Evolutionary conservation across 2,329 filamentous ascomycete genomes (phyloP), one percentile per base, ranked within the genome.

Genomic region (Calonectria hawksworthii): DNA sequence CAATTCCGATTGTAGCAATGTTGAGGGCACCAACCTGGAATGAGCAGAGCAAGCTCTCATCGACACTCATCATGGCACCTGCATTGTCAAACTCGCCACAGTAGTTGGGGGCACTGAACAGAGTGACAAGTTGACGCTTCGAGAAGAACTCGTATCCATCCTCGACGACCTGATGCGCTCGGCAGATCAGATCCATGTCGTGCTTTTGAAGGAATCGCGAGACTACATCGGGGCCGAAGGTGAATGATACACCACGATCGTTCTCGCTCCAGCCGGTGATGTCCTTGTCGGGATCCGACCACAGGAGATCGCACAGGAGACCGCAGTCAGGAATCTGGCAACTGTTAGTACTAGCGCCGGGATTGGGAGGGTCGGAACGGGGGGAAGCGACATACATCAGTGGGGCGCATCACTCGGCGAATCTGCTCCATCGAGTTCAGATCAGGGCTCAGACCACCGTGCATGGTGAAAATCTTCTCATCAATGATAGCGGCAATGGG

Each of bases 391-490:
- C 96, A 90, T 92, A 99, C 96, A 91, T 99, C 97, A 82, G 97
- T 99, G 75, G 97, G 97, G 83, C 97, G 94, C 96, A 99, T 99
- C 81, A 99, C 96, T 82, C 96, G 94, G 85, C 97, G 95, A 82
- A 99, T 99, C 90, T 99, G 96, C 90, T 99, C 97, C 97, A 99
- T 99, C 41, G 96, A 98, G 91, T 99, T 98, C 79, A 99, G 90
- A 85, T 98, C 97, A 56, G 97, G 97, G 86, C 96, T 98, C 83
- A 99, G 89, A 84, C 97, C 97, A 84, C 97, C 97, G 88, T 99
- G 97, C 96, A 99, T 98, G 84, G 96, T 98, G 90, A 99, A 99
- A 85, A 99, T 99, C 94, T 99, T 99, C 90, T 98, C 97, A 84
- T 98, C 96, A 82, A 99, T 98, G 87, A 99, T 99, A 80, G 97